phyloP scores from a whole-genome alignment of 306 rosid species.

The Trifolium fragiferum region DNA sequence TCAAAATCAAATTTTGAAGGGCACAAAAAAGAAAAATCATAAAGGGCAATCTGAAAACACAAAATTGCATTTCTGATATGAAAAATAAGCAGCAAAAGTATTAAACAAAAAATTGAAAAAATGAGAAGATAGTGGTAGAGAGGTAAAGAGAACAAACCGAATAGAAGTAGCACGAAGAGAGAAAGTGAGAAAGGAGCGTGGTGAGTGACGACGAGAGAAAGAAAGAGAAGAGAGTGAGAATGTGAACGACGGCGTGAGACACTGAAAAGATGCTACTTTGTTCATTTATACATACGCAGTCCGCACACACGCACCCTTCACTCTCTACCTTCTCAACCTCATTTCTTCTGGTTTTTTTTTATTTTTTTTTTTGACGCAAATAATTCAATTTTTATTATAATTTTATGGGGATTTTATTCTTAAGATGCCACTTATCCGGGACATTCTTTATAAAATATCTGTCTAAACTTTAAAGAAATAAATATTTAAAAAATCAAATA shows the following conservation, averaged over 20 bases:
- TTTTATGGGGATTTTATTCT: too few relatives aligned
- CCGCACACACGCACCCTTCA: too few relatives aligned
- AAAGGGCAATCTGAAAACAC: constrained; percentile 13
- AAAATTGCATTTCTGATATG: constrained; percentile 1
- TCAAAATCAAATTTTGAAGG: constrained; percentile 19
- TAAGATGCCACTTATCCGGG: too few relatives aligned
- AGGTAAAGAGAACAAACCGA: constrained; percentile 37
- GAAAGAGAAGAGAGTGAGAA: constrained; percentile 36
- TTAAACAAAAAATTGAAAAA: not conserved
- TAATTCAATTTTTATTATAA: too few relatives aligned
- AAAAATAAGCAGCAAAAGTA: not conserved
- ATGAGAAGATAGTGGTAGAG: not conserved
- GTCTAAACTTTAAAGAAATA: too few relatives aligned
- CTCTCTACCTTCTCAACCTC: not conserved
- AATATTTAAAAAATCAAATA: too few relatives aligned
- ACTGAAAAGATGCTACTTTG: constrained; percentile 34
- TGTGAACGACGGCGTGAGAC: constrained; percentile 32
- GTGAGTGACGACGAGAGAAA: constrained; percentile 12
- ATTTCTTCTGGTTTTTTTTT: not conserved
- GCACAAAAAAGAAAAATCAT: not conserved
- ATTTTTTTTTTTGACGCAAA: not conserved
- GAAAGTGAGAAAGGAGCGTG: constrained; percentile 36
- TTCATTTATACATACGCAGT: constrained; percentile 47
- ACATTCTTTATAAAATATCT: too few relatives aligned
- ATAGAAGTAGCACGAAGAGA: constrained; percentile 39